Conservation (phyloP, 768 basidiomycete species). For the Strobilomyces echinocephalus region DNA sequence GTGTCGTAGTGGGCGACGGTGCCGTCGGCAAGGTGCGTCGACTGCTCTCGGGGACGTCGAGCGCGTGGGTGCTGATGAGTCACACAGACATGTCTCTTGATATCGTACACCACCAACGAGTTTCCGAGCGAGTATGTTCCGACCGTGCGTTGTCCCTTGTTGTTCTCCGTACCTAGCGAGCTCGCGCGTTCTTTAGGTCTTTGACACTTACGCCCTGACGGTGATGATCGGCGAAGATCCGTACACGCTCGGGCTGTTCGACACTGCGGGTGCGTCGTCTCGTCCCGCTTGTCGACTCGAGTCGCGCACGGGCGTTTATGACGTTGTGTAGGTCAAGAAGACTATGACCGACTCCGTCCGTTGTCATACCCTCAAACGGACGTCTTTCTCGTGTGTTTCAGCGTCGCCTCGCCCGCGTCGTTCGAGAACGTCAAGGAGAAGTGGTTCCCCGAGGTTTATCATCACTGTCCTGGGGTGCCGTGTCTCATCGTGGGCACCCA, state of each 20-base stretch:
- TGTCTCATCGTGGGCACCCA: conserved; percentile 99
- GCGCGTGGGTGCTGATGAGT: neutral
- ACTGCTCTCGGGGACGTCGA: neutral
- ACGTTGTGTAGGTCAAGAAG: conserved; percentile 79
- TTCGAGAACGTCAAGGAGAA: conserved; percentile 99
- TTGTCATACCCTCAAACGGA: conserved; percentile 99
- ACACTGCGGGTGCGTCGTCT: conserved; percentile 85
- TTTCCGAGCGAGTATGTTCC: conserved; percentile 99
- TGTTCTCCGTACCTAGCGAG: conserved; percentile 10
- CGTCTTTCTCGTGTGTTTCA: conserved; percentile 99
- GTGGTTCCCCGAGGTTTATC: conserved; percentile 99
- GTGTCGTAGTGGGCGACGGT: conserved; percentile 96
- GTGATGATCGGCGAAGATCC: conserved; percentile 99
- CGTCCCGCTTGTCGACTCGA: neutral
- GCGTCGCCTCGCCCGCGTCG: conserved; percentile 95
- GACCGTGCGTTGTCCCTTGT: conserved; percentile 58
- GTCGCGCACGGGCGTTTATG: conserved; percentile 10
- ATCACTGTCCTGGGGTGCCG: conserved; percentile 98
- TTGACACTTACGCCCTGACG: conserved; percentile 98
- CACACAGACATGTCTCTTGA: conserved; percentile 85
- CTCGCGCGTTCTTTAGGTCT: conserved; percentile 52
- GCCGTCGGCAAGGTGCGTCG: conserved; percentile 90
- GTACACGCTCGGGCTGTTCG: conserved; percentile 96
- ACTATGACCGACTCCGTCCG: conserved; percentile 98
- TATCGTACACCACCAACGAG: conserved; percentile 97